phyloP scores from a whole-genome alignment of 2,329 filamentous ascomycete genomes.

The Alternaria brassicae region DNA sequence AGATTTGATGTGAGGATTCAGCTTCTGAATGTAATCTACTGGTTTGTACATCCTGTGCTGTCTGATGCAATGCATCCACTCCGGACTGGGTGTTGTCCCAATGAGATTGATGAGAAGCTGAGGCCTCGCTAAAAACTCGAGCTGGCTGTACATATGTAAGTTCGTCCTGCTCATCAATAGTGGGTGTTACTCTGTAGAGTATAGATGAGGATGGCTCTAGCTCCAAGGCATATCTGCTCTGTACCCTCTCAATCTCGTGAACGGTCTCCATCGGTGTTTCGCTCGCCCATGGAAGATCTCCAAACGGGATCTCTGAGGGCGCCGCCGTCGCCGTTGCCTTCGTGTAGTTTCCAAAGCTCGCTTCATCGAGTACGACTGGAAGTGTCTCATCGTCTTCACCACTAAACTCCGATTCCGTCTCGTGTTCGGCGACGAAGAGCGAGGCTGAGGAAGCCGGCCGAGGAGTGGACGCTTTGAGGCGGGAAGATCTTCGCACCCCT shows the following conservation, averaged over 20 bases:
- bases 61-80: no score
- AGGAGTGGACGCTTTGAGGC: not conserved
- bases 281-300: not conserved
- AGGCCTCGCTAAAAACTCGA: not conserved
- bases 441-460: not conserved
- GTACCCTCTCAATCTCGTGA: not conserved
- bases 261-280: not conserved
- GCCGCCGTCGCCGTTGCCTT: not conserved
- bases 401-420: conserved; percentile 2
- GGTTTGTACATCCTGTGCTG: no score
- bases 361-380: not conserved
- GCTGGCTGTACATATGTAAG: not conserved
- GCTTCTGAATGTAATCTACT: no score
- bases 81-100: not conserved
- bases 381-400: not conserved
- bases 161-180: not conserved
- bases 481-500: conserved; percentile 3
- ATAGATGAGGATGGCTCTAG: not conserved
- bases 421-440: conserved; percentile 1
- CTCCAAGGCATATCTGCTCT: not conserved
- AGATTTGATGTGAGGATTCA: no score
- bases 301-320: not conserved
- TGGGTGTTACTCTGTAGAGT: not conserved
- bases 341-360: not conserved
- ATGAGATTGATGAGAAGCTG: not conserved